A percentile compares a stretch with the other conserved stretches of the same genome.
Evolutionary conservation across 345 rosid genomes (phyloP).

Genomic region (Citrus maxima): DNA sequence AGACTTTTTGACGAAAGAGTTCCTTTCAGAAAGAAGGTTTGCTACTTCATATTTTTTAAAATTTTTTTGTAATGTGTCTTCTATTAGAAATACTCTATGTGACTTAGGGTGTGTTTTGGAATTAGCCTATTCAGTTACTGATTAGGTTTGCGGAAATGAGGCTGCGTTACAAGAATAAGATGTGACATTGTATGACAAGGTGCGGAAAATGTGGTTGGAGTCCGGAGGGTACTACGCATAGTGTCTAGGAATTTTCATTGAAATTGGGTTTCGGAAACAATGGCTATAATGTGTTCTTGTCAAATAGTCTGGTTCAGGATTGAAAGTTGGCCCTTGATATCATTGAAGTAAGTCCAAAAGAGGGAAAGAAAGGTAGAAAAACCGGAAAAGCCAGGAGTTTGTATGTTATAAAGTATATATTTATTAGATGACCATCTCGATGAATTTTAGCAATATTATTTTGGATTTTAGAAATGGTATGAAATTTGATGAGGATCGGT

Average conservation of each 20-base stretch:
- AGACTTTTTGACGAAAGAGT: slow-evolving; percentile 45
- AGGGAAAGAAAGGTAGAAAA: not conserved
- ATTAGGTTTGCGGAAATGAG: not conserved
- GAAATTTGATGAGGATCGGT: not conserved
- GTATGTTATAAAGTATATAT: not conserved
- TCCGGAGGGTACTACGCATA: not conserved
- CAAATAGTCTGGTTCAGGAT: not conserved
- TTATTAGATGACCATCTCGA: not conserved
- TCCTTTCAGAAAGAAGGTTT: slow-evolving; percentile 51
- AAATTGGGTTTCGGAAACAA: not conserved
- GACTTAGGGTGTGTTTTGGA: no score
- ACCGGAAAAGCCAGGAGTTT: not conserved
- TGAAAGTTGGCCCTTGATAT: not conserved
- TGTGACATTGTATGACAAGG: not conserved
- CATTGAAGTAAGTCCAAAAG: not conserved
- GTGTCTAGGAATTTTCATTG: not conserved
- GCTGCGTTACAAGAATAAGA: not conserved
- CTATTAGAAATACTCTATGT: no score
- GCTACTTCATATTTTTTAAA: no score
- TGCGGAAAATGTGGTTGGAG: not conserved
- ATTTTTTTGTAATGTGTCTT: no score
- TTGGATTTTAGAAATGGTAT: not conserved
- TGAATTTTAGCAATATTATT: not conserved
- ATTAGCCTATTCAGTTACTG: no score
- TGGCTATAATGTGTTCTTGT: not conserved